Evolutionary conservation across 2,329 filamentous ascomycete genomes (phyloP).

Genomic region (Paraphoma chrysanthemicola): DNA sequence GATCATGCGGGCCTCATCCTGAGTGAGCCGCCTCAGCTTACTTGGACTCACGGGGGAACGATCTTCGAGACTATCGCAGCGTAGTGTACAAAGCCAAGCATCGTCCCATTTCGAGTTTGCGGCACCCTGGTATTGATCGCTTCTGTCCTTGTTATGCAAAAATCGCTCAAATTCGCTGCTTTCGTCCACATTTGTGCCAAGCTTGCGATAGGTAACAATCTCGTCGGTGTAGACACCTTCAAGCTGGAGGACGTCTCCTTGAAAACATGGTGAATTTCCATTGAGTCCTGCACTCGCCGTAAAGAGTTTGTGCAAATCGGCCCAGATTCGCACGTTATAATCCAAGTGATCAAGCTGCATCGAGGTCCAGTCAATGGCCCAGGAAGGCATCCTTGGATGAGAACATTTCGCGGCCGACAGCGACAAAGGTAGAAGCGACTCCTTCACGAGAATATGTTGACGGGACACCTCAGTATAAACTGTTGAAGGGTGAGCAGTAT

Average conservation of each 20-base stretch:
- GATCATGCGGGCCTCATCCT: not conserved
- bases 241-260: not conserved
- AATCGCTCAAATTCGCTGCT: not conserved
- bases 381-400: not conserved
- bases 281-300: not conserved
- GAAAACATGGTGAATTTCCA: not conserved
- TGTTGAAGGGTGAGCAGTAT: not conserved
- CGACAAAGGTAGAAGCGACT: not conserved
- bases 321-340: not conserved
- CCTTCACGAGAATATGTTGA: not conserved
- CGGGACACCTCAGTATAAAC: not conserved
- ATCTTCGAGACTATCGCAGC: not conserved
- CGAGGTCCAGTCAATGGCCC: not conserved
- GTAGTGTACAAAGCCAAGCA: not conserved
- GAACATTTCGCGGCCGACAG: not conserved
- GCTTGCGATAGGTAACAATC: not conserved
- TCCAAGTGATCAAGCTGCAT: not conserved
- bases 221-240: not conserved
- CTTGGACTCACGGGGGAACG: not conserved
- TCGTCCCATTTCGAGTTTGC: not conserved
- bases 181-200: not conserved
- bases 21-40: not conserved
- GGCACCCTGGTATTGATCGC: not conserved
- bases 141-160: not conserved
- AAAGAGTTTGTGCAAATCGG: not conserved